Evolutionary conservation across 1,284 basidiomycete species (phyloP), one percentile per base, ranked within the genome.

Genomic region (Microbotryomycetes sp.): DNA sequence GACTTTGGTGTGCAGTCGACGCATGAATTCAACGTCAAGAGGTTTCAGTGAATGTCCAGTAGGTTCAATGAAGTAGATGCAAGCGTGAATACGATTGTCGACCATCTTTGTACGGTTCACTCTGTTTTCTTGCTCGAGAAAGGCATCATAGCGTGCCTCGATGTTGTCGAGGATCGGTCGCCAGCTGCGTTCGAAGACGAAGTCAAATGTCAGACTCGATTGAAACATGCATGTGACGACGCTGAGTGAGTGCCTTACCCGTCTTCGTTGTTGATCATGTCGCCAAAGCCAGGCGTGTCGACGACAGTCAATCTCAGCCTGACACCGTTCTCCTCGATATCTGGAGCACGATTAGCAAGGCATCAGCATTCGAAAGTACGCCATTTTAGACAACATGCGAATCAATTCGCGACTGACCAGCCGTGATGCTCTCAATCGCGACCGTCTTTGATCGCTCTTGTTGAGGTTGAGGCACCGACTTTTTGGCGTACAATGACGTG

Each of bases 21-120:
- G 85, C 92, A 97, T 96, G 78, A 96, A 96, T 77, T 97, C 93
- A 67, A 97, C 87, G 76, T 97, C 93, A 74, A 97, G 88, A 66
- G 91, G 90, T 79, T 94, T 94, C 72, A 97, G 81, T 91, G 92
- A 88, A 77, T 97, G 93, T 66, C 93, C 93, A 0, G 93, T 97
- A 32, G 93, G 89, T 74, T 97, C 92, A 70, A 97, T 92, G 76
- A 97, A 97, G 81, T 97, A 97, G 66, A 97, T 82, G 77, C 93
- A 97, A 48, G 89, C 90, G 75, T 92, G 89, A 55, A 92, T 88
- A 61, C 90, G 86, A 67, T 78, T 79, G 69, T 80, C 79, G 59
- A 75, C 73, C 67, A 91, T 83, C 77, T 92, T 92, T 73, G 80
- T 81, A 54, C 89, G 82, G 81, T 97, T 97, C 72, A 97, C 92